Base-by-base conservation (phyloP, 352 stramenopile species). In the Pseudoperonospora humuli region DNA sequence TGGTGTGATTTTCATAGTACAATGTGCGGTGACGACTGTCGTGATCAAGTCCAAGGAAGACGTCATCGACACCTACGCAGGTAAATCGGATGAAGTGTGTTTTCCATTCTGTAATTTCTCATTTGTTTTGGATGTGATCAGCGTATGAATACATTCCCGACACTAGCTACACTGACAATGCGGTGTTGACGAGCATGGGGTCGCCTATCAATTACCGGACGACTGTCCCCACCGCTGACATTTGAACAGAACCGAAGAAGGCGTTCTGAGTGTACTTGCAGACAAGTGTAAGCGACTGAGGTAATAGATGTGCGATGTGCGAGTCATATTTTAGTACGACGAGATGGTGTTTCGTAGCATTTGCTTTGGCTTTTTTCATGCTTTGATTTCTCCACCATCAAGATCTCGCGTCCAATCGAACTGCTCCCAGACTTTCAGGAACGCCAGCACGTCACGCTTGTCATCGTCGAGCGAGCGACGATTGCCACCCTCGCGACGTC, bases 121-220 rank as follows among this genome's bases (percentile, higher is more conserved):
- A 29, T 44, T 24, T 47, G 8, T 11, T 26, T 1, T 21, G 14
- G 28, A 0, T 29, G 9, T 33, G 28, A 35, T 31, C 29, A 88
- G 79, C 75, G 21, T 91, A 91, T 45, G 74, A 91, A 54, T 91
- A 86, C 47, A 91, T 91, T 45, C 79, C 79, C 0, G 79, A 88
- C 46, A 60, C 53, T 0, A 56, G 53, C 0, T 86, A 77, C 36
- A 48, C 59, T 1, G 67, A 81, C 52, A 62, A 64, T 6, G 17
- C 56, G 0, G 67, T 69, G 11, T 31, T 75, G 14, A 68, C 65
- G 9, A 72, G 68, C 38, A 57, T 54, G n/a, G 36, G 47, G 6
- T 84, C 72, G 14, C 67, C 68, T 14, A 63, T 76, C 14, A 82
- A 67, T 37, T 86, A 86, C 49, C 66, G 86, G 41, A 32, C 72